Conservation (phyloP, 495 filamentous ascomycete species). For the Rostrohypoxylon terebratum region DNA sequence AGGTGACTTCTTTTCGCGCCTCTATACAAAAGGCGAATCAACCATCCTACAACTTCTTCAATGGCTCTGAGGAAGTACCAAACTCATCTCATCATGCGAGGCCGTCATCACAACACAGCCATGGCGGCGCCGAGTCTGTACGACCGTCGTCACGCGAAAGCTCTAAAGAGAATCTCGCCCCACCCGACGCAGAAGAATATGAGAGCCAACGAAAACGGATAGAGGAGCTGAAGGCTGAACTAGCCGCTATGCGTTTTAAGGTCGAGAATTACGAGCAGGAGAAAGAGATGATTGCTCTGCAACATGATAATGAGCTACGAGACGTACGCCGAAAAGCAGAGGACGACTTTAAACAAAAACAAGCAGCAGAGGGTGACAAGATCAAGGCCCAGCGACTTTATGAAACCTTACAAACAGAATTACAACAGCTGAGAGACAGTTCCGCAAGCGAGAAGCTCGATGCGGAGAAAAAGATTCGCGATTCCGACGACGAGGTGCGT, state of each 20-base stretch:
- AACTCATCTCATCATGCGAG: slow-evolving; percentile 49
- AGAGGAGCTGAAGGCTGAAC: slow-evolving; percentile 67
- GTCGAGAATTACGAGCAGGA: slow-evolving; percentile 83
- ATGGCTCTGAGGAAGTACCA: slow-evolving; percentile 59
- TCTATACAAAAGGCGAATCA: slow-evolving; percentile 58
- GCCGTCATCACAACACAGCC: slow-evolving; percentile 53
- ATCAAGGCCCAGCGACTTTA: slow-evolving; percentile 75
- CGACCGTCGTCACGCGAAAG: slow-evolving; percentile 56
- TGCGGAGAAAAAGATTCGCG: slow-evolving; percentile 77
- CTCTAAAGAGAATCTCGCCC: slow-evolving; percentile 63
- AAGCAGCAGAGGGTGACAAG: slow-evolving; percentile 77
- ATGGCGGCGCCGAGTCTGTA: slow-evolving; percentile 48
- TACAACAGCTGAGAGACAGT: slow-evolving; percentile 75
- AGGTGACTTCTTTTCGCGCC: slow-evolving; percentile 54
- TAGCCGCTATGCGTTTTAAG: slow-evolving; percentile 65
- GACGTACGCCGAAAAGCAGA: slow-evolving; percentile 80
- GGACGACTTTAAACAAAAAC: slow-evolving; percentile 83
- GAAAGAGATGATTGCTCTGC: slow-evolving; percentile 77
- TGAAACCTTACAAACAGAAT: slow-evolving; percentile 75
- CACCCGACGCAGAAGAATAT: slow-evolving; percentile 62
- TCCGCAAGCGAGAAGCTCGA: slow-evolving; percentile 73
- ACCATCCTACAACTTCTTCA: slow-evolving; percentile 71
- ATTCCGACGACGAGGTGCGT: slow-evolving; percentile 77
- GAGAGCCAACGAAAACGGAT: slow-evolving; percentile 61
- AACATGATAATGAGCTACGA: slow-evolving; percentile 84